Evolutionary conservation across 1,139 yeast genomes (phyloP).

Genomic region (Torulaspora globosa): DNA sequence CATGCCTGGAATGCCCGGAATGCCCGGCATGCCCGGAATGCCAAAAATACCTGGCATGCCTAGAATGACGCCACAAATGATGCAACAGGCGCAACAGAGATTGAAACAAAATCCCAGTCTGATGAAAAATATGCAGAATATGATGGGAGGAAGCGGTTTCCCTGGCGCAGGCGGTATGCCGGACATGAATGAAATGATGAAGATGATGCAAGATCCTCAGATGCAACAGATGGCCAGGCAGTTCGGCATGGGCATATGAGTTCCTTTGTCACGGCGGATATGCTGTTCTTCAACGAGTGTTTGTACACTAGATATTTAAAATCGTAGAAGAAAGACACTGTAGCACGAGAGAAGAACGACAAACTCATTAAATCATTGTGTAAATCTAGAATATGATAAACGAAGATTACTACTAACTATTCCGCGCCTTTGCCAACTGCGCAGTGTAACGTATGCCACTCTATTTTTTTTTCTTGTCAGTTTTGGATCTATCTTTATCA

Average conservation of each 20-base stretch:
- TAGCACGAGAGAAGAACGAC: not conserved
- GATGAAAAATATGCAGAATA: constrained; percentile 54
- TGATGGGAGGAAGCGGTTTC: constrained; percentile 48
- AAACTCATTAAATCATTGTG: constrained; percentile 1
- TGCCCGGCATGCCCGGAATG: constrained; percentile 23
- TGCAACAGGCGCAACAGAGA: constrained; percentile 49
- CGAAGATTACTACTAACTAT: not conserved
- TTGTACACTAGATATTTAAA: constrained; percentile 1
- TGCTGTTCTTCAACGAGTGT: not conserved
- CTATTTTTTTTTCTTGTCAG: constrained; percentile 15
- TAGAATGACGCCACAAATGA: constrained; percentile 37
- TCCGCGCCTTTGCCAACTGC: not conserved
- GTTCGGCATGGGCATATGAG: constrained; percentile 43
- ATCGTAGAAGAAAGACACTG: not conserved
- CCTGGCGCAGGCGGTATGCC: constrained; percentile 41
- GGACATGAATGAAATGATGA: constrained; percentile 52
- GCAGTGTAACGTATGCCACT: not conserved
- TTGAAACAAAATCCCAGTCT: constrained; percentile 61
- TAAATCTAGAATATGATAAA: constrained; percentile 6
- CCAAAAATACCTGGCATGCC: constrained; percentile 41
- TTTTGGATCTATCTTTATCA: constrained; percentile 29
- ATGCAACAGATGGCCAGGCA: constrained; percentile 79
- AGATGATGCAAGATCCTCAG: constrained; percentile 63
- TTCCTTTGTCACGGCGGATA: not conserved
- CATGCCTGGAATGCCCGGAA: constrained; percentile 38